These are phyloP conservation scores for Termitomyces sp. DNA, from an alignment of 768 basidiomycete genomes.

Conservation along the genomic window DNA sequence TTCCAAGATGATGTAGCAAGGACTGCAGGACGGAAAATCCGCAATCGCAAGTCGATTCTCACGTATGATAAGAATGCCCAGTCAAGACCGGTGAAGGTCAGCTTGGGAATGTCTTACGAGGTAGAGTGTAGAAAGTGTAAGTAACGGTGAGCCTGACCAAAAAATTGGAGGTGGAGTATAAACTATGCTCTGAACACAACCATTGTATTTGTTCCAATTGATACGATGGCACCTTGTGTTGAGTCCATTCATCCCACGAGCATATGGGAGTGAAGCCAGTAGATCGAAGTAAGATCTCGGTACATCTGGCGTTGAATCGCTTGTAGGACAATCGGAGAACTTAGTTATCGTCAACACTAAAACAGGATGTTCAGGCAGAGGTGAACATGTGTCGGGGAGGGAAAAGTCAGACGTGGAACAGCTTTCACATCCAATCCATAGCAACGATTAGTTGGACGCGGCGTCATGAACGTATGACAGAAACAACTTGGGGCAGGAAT, in stretches of 20 bases:
- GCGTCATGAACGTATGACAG: no score
- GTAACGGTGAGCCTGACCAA: background rate
- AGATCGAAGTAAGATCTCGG: background rate
- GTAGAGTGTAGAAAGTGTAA: background rate
- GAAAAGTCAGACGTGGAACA: background rate
- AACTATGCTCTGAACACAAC: background rate
- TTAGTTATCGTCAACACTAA: background rate
- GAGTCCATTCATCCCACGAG: background rate
- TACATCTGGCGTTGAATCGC: background rate
- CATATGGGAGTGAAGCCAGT: background rate
- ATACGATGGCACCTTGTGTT: background rate
- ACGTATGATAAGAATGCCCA: background rate
- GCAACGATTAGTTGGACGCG: no score
- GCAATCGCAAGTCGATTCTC: background rate
- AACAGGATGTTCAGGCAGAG: background rate
- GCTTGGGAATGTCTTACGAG: background rate
- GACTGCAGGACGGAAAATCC: background rate
- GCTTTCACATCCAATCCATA: no score
- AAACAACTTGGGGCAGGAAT: no score
- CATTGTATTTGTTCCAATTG: background rate
- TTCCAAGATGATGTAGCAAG: background rate
- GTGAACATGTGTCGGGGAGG: background rate
- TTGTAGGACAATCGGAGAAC: background rate
- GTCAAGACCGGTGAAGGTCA: background rate
- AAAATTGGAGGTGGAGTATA: background rate